These are phyloP conservation scores for Colletotrichum karsti DNA, from an alignment of 2,329 filamentous ascomycete genomes.

Conservation along the genomic window DNA sequence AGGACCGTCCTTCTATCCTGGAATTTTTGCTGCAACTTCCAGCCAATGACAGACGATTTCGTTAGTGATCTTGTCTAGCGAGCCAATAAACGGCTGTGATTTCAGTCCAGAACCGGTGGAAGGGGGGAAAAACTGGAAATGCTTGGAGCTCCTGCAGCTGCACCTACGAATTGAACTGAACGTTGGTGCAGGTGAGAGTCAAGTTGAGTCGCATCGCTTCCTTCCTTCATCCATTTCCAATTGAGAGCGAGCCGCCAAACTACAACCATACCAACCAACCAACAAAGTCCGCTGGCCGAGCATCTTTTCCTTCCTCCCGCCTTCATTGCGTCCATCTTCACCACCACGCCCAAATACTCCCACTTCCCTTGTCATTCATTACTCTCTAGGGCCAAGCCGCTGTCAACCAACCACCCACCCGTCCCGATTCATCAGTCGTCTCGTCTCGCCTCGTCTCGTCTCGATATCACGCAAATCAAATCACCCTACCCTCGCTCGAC, in stretches of 20 bases:
- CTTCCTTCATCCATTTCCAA: background rate
- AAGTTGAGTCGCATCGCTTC: background rate
- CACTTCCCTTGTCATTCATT: constrained; percentile 7
- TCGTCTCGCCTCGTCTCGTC: no score
- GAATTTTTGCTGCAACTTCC: background rate
- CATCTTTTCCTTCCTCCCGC: background rate
- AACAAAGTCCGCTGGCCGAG: background rate
- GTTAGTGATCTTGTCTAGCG: background rate
- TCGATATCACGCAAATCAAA: no score
- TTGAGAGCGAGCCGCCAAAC: background rate
- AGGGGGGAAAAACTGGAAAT: background rate
- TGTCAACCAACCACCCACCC: background rate
- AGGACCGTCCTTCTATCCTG: constrained; percentile 12
- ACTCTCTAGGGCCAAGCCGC: background rate
- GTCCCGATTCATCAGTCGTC: background rate
- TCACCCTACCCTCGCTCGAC: background rate
- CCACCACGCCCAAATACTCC: background rate
- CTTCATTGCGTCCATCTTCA: background rate
- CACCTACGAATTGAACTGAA: background rate
- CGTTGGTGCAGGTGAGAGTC: no score
- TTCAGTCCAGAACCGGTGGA: background rate
- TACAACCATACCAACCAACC: background rate
- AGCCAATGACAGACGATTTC: no score
- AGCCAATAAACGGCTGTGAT: background rate
- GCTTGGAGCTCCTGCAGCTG: background rate